phyloP scores from a whole-genome alignment of 768 basidiomycete species.

The Boletus sp. region DNA sequence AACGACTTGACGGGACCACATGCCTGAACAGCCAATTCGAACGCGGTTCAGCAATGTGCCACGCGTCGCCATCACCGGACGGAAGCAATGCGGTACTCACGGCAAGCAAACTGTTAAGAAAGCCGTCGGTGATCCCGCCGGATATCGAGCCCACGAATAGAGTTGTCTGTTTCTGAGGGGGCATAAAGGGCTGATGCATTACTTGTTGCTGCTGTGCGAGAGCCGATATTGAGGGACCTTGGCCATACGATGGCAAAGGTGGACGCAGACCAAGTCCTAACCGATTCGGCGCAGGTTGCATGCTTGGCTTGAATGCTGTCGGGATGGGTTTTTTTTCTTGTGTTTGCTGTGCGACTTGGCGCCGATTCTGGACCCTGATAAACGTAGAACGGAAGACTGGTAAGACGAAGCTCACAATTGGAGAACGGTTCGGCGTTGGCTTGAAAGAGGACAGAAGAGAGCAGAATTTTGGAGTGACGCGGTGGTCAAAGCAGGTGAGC shows the following conservation, averaged over 20 bases:
- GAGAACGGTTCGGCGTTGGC: neutral
- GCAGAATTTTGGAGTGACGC: neutral
- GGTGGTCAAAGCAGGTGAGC: neutral
- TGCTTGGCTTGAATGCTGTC: constrained; percentile 25
- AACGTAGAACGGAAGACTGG: neutral
- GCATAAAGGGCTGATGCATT: constrained; percentile 57
- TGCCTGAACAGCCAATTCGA: constrained; percentile 48
- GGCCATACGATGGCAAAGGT: constrained; percentile 82
- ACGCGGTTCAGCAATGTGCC: neutral
- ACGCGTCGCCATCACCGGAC: neutral
- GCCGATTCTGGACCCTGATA: neutral
- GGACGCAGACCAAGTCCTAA: constrained; percentile 87
- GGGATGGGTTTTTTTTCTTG: neutral
- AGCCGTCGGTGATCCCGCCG: constrained; percentile 82
- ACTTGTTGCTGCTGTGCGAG: constrained; percentile 81
- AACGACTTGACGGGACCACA: constrained; percentile 89
- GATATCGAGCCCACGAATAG: constrained; percentile 96
- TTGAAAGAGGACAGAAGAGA: neutral
- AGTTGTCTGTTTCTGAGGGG: constrained; percentile 70
- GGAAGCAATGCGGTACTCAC: constrained; percentile 42
- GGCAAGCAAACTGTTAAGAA: constrained; percentile 71
- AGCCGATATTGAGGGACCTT: constrained; percentile 89
- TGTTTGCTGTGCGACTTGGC: neutral
- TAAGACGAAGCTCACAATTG: neutral
- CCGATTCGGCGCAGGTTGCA: constrained; percentile 71